Percentiles rank a stretch among this genome's conserved stretches.
Conservation (phyloP, 2,329 filamentous ascomycete genomes). For the Fusarium neocosmosporiellum region DNA sequence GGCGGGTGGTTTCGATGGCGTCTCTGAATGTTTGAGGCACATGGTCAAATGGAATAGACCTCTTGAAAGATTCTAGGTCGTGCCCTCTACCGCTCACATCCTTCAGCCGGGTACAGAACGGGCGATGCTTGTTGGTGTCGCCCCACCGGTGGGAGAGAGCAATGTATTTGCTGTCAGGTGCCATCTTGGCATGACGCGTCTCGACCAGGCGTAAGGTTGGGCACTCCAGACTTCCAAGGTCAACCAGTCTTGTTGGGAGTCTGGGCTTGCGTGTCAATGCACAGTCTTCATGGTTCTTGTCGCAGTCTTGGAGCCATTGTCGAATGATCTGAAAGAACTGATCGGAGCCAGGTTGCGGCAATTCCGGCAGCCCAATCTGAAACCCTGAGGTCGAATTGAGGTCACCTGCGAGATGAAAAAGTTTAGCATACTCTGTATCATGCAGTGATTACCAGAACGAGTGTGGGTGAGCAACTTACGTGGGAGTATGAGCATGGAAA, state of each 20-base stretch:
- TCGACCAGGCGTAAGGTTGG: not conserved
- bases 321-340: not conserved
- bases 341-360: not conserved
- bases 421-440: too few relatives aligned
- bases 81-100: not conserved
- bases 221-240: not conserved
- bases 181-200: not conserved
- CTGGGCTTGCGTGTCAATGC: not conserved
- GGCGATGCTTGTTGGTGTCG: not conserved
- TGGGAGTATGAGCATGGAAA: too few relatives aligned
- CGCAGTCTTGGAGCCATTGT: not conserved
- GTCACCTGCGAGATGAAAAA: not conserved
- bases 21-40: not conserved
- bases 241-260: not conserved
- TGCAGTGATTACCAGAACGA: too few relatives aligned
- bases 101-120: not conserved
- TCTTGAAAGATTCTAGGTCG: not conserved
- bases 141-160: not conserved
- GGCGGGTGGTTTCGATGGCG: not conserved
- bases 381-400: not conserved
- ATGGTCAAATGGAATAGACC: not conserved
- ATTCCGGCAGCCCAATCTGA: not conserved
- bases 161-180: not conserved
- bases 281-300: not conserved
- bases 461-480: too few relatives aligned